Evolutionary conservation across 2,329 filamentous ascomycete genomes (phyloP), one percentile per base, ranked within the genome.

Genomic region (Colletotrichum chlorophyti): DNA sequence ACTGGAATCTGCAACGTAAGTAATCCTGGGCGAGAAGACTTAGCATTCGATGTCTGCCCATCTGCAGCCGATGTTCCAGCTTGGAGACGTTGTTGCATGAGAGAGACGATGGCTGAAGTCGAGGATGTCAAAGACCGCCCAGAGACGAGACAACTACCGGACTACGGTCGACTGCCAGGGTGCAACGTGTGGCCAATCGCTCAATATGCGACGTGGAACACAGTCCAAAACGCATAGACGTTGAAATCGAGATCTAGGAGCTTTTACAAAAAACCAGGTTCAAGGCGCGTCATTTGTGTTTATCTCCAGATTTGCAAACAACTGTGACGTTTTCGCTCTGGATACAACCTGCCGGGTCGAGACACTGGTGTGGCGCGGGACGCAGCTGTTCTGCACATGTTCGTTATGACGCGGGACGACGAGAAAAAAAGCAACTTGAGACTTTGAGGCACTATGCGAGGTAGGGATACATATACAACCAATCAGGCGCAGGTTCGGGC

Each of bases 51-150:
- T 40, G 34, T 29, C 17, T 23, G 54, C 24, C 29, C 35, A 43
- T 24, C 41, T 41, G 49, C 54, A 53, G 32, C 42, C 41, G 35
- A 27, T 29, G 41, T 27, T 37, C 40, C 54, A 47, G 41, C 26
- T 24, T 34, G 10, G 12, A 37, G 47, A 41, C 21, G 10, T 38
- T 19, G 19, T 11, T 40, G 15, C 12, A 35, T 29, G 29, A 23
- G 24, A 51, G 6, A 49, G 35, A 27, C 27, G n/a, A 43, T 42
- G 17, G 27, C 24, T n/a, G 47, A 41, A 14, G 21, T 42, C 14
- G 17, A 41, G 51, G 26, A 14, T 51, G 38, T 38, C 31, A 47
- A 35, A 15, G 53, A 50, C 26, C 10, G 15, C 8, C 29, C 38
- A 23, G 26, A 29, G 31, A 29, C 34, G 31, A 31, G 47, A 52